Evolutionary conservation across 768 basidiomycete genomes (phyloP), one percentile per base, ranked within the genome.

Genomic region (Pilatotrama ljubarskyi): DNA sequence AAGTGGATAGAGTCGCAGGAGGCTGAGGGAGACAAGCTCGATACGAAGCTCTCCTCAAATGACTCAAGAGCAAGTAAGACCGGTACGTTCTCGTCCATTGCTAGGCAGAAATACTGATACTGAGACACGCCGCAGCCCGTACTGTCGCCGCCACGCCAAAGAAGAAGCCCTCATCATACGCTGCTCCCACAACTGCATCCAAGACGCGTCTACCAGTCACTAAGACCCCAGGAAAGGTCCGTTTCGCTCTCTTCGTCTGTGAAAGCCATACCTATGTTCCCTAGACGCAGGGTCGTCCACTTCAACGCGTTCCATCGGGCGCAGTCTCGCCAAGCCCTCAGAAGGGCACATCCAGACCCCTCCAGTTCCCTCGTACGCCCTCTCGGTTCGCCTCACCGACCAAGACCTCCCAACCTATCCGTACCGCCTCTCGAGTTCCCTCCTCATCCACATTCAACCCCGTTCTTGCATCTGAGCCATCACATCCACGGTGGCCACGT

Each of bases 381-480:
- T 69, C 82, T 46, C 75, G 80, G 49, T 77, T 80, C 11, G 64
- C 76, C 3, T 88, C 86, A 2, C 87, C 87, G 0, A 61, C 76
- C 42, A 74, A 74, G 64, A 67, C 70, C 5, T 64, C 68, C 1
- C 66, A 58, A 59, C 59, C 66, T 36, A 17, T 61, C 70, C 66
- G 80, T 77, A 56, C 68, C 51, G 51, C 35, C 44, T 42, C 61
- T 17, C 74, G 72, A 10, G 65, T 69, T 13, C 91, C 90, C 1
- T 87, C 88, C 22, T 80, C 77, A 22, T 78, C 84, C 22, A 84
- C 78, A 9, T 95, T 95, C 74, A 90, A 91, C 51, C 92, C 91
- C 0, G 72, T 78, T 6, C 76, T 94, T 37, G 84, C 85, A 1
- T 50, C 54, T 1, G 52, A 61, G 29, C 42, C 66, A 35, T 68